Evolutionary conservation across 228 moss, liverwort and hornwort species (phyloP), one percentile per base, ranked within the genome.

Genomic region (Sphagnum fallax): DNA sequence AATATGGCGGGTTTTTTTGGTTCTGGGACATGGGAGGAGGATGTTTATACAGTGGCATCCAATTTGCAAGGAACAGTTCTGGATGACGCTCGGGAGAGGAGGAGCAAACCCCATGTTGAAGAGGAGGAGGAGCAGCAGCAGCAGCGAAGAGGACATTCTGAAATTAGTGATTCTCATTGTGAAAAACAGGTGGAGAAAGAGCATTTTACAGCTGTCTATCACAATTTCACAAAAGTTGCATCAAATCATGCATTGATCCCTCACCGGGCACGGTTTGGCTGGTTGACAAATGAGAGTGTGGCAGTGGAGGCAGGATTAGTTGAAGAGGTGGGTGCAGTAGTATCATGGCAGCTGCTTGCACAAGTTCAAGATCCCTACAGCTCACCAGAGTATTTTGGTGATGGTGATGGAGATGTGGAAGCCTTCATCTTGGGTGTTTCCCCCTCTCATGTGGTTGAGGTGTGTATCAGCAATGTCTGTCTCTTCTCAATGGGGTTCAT

Each of bases 321-420:
- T 1, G 52, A 69, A 48, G 58, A 75, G 12, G 73, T 47, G 4
- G 62, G 16, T 51, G 14, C 13, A 32, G 59, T 16, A 8, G 59
- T 11, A 48, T 66, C 79, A 51, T 82, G 82, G 82, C 48, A 75
- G 67, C 73, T 82, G 10, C 10, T 73, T 51, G 78, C 73, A 62
- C 16, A 63, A 59, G 69, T 75, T 61, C 75, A 73, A n/a, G 78
- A 82, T 52, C 75, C 67, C 48, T 52, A 78, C 63, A 66, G 64
- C 4, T 61, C 53, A 68, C 73, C 79, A 51, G 65, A 75, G 52
- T 69, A 52, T n/a, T 79, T 72, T 49, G 32, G 32, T 32, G 49
- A 73, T 73, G 68, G 67, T 65, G 73, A 68, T 57, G 70, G 57
- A 52, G 79, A 71, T 48, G 70, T 82, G 50, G 78, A 72, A 65